Evolutionary conservation across 441 rosid genomes (phyloP), one percentile per base, ranked within the genome.

Genomic region (Geranium incanum): DNA sequence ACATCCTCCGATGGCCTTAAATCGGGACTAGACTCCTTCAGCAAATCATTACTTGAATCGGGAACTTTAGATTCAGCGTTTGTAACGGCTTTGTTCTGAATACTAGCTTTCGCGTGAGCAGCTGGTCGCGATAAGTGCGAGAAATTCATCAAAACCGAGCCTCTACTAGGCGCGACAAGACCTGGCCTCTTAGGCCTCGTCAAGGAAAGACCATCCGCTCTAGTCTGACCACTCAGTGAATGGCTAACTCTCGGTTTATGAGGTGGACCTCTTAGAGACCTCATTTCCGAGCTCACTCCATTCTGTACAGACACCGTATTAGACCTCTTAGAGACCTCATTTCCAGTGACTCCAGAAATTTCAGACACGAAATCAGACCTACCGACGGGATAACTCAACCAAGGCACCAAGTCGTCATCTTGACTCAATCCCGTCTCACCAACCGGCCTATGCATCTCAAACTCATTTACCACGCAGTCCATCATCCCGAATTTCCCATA

Each of bases 41-140:
- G 74, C 11, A 78, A 67, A 70, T 70, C 70, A 72, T 50, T 65
- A 70, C 57, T 72, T 0, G 79, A 72, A 37, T 74, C 77, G 33
- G 55, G 28, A 3, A 59, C 68, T 0, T 28, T 55, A 37, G 70
- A 33, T 13, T 75, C 83, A 71, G 71, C 75, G 70, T 41, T 78
- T 69, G 72, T 67, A 66, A 74, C 70, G 62, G 55, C 50, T 66
- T 76, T 66, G 70, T 71, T 84, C 78, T 75, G 79, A 57, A 78
- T 76, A 79, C 72, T 77, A 36, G 86, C 81, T 77, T 81, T 89
- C 16, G 74, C 82, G 74, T 81, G 79, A 70, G 86, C 72, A 71
- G 80, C 86, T 75, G 93, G 92, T 67, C 89, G 83, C 19, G 84
- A 77, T 76, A 90, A 93, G 81, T 93, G 92, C 18, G 95, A 86